phyloP scores from a whole-genome alignment of 31 red algal species.

The Porphyra umbilicalis region DNA sequence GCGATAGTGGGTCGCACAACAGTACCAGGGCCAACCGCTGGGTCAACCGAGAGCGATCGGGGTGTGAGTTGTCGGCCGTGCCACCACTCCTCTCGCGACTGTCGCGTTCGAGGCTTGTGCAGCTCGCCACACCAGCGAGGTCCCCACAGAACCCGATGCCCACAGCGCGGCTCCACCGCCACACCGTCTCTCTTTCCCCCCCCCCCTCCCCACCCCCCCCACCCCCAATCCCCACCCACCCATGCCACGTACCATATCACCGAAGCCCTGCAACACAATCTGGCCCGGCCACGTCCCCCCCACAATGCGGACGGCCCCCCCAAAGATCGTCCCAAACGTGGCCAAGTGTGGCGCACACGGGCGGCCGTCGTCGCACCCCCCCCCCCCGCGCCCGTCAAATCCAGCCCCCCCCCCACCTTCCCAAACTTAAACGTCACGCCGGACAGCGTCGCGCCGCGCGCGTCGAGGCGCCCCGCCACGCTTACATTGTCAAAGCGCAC shows the following conservation, averaged over 20 bases:
- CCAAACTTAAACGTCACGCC: neutral
- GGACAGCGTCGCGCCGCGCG: neutral
- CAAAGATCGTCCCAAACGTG: neutral
- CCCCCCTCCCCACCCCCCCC: neutral
- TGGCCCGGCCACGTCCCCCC: neutral
- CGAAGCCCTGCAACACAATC: neutral
- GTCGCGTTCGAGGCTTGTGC: too few relatives aligned
- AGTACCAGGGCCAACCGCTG: too few relatives aligned
- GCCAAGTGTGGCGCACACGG: neutral
- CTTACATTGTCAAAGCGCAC: neutral
- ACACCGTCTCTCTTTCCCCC: neutral
- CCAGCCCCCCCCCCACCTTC: neutral
- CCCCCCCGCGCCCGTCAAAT: neutral
- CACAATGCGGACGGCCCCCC: neutral
- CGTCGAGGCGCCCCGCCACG: neutral
- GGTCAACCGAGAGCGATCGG: too few relatives aligned
- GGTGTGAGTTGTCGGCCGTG: neutral
- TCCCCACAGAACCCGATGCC: too few relatives aligned
- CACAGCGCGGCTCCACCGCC: too few relatives aligned
- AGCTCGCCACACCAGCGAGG: too few relatives aligned
- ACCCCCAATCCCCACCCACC: neutral
- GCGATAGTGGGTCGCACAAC: too few relatives aligned
- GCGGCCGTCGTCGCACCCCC: neutral
- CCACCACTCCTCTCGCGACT: neutral
- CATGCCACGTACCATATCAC: neutral